Percentiles rank a stretch among this genome's conserved stretches.
Evolutionary conservation across 2,329 filamentous ascomycete genomes (phyloP).

Genomic region (Pyrenophora seminiperda): DNA sequence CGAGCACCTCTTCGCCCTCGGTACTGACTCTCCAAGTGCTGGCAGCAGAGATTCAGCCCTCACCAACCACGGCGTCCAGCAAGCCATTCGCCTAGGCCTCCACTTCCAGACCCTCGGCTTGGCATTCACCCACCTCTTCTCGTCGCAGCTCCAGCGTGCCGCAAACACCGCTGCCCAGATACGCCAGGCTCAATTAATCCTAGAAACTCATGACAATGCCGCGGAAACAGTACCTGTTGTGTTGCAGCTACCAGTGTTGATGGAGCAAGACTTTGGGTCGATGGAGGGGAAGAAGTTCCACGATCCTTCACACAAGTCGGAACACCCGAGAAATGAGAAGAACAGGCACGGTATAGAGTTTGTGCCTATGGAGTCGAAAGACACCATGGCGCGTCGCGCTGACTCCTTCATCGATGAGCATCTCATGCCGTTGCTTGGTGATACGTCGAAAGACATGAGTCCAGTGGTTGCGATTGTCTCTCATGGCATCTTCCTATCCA

Average conservation of each 20-base stretch:
- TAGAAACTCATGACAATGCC: background rate
- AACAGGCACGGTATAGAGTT: constrained; percentile 53
- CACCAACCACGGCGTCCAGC: constrained; percentile 80
- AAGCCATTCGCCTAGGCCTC: constrained; percentile 72
- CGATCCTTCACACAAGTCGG: constrained; percentile 46
- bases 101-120: constrained; percentile 69
- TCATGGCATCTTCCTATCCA: constrained; percentile 79
- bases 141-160: constrained; percentile 78
- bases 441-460: constrained; percentile 32
- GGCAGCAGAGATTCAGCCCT: constrained; percentile 79
- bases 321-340: constrained; percentile 5
- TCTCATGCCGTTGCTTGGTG: constrained; percentile 62
- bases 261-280: constrained; percentile 76
- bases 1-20: background rate
- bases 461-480: constrained; percentile 70
- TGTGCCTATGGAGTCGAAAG: constrained; percentile 68
- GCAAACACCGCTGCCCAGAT: constrained; percentile 72
- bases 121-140: constrained; percentile 72
- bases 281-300: constrained; percentile 68
- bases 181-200: constrained; percentile 57
- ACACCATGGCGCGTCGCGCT: constrained; percentile 68
- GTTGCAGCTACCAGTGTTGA: constrained; percentile 51
- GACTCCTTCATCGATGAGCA: constrained; percentile 69
- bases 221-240: constrained; percentile 25
- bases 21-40: constrained; percentile 60